phyloP scores from a whole-genome alignment of 2,329 filamentous ascomycete species.

The Zymoseptoria crescenta region DNA sequence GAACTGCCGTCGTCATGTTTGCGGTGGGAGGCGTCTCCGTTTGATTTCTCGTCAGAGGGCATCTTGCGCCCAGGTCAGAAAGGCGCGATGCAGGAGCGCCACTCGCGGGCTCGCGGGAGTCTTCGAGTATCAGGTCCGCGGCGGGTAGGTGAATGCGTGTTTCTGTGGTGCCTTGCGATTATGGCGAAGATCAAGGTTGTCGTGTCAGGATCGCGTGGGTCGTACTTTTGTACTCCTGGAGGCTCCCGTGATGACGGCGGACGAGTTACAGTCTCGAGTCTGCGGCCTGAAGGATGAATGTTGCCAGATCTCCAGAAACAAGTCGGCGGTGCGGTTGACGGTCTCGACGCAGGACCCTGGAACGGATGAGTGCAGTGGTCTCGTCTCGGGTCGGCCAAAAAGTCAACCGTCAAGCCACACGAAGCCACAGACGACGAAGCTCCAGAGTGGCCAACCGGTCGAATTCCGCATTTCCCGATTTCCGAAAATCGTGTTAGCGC shows the following conservation, averaged over 20 bases:
- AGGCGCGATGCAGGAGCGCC: background rate
- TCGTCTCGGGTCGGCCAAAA: background rate
- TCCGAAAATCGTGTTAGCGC: no score
- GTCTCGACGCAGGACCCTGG: background rate
- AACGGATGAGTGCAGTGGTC: background rate
- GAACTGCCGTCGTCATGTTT: slow-evolving; percentile 71
- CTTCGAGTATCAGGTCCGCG: slow-evolving; percentile 1
- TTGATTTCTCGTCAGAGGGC: slow-evolving; percentile 12
- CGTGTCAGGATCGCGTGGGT: background rate
- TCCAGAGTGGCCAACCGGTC: no score
- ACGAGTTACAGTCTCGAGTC: background rate
- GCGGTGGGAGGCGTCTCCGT: slow-evolving; percentile 32
- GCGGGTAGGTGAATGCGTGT: slow-evolving; percentile 4
- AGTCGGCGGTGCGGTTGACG: slow-evolving; percentile 1
- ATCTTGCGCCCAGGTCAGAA: background rate
- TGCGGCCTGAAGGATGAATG: slow-evolving; percentile 1
- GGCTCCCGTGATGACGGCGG: no score
- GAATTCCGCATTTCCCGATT: no score
- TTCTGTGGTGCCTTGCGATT: background rate
- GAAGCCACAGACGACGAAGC: background rate
- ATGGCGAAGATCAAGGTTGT: background rate
- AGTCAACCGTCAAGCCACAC: background rate
- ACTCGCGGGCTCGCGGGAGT: slow-evolving; percentile 6
- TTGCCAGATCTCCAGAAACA: slow-evolving; percentile 14
- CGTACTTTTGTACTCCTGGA: background rate